Conservation (phyloP, 2,329 filamentous ascomycete species). For the Alternaria ethzedia region DNA sequence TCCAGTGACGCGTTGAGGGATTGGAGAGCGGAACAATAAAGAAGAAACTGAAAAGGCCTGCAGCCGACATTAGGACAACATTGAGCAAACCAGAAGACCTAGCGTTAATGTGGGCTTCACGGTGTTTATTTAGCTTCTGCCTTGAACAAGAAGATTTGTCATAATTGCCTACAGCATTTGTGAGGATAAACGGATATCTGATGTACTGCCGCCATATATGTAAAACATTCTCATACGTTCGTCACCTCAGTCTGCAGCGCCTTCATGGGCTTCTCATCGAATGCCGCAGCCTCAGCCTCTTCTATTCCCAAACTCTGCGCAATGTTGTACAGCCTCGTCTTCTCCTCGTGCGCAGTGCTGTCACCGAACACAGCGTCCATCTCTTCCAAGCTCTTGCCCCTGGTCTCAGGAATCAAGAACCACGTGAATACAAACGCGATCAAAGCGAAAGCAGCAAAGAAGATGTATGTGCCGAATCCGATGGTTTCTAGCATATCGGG, state of each 20-base stretch:
- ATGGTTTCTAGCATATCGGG: conserved; percentile 75
- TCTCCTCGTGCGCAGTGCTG: conserved; percentile 66
- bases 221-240: neutral
- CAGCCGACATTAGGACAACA: neutral
- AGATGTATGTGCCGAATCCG: conserved; percentile 56
- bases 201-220: neutral
- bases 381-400: conserved; percentile 78
- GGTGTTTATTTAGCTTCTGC: neutral
- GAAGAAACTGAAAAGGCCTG: neutral
- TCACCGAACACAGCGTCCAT: conserved; percentile 87
- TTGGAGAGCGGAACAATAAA: neutral
- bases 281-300: conserved; percentile 18
- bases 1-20: neutral
- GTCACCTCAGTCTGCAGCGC: neutral
- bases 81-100: neutral
- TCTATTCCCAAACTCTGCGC: conserved; percentile 26
- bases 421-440: conserved; percentile 53
- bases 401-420: conserved; percentile 73
- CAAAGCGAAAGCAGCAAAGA: conserved; percentile 58
- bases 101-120: neutral
- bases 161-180: too few species aligned
- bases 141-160: too few species aligned
- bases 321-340: conserved; percentile 26
- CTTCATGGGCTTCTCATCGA: conserved; percentile 17
- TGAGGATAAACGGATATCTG: too few species aligned